phyloP scores from a whole-genome alignment of 345 rosid genomes.

The Microthlaspi erraticum region DNA sequence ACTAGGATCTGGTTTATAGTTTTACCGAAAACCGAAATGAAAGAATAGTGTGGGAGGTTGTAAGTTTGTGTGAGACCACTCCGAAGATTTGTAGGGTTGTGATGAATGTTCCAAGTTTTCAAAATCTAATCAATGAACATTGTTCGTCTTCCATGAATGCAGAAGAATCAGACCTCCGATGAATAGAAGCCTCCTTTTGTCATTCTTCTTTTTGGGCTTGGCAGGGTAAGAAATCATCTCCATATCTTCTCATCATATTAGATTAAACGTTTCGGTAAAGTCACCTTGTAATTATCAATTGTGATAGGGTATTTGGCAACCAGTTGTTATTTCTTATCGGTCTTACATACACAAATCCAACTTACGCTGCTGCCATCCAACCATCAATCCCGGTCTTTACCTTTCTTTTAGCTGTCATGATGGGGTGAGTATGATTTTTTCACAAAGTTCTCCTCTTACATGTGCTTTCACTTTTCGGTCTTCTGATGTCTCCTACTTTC shows the following conservation, averaged over 20 bases:
- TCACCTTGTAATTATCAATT: slow-evolving; percentile 27
- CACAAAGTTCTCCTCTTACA: background rate
- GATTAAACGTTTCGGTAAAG: slow-evolving; percentile 19
- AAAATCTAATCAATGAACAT: background rate
- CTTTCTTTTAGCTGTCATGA: slow-evolving; percentile 81
- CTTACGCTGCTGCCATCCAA: slow-evolving; percentile 97
- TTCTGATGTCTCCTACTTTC: slow-evolving; percentile 38
- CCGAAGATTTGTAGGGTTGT: slow-evolving; percentile 6
- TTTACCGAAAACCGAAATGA: background rate
- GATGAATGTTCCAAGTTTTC: slow-evolving; percentile 11
- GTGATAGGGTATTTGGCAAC: slow-evolving; percentile 91
- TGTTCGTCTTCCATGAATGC: slow-evolving; percentile 42
- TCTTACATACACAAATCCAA: slow-evolving; percentile 95
- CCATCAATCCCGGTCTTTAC: slow-evolving; percentile 98
- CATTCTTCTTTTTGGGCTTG: slow-evolving; percentile 90
- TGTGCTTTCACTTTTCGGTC: background rate
- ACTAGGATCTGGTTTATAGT: slow-evolving; percentile 21
- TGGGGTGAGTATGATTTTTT: slow-evolving; percentile 68
- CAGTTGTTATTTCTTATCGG: slow-evolving; percentile 95
- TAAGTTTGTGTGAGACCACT: background rate
- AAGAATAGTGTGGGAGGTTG: background rate
- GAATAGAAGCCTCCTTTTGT: slow-evolving; percentile 65
- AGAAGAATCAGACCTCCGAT: slow-evolving; percentile 80
- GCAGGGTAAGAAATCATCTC: slow-evolving; percentile 65
- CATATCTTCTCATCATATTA: slow-evolving; percentile 17